Evolutionary conservation across 345 rosid species (phyloP).

Genomic region (Populus nigra): DNA sequence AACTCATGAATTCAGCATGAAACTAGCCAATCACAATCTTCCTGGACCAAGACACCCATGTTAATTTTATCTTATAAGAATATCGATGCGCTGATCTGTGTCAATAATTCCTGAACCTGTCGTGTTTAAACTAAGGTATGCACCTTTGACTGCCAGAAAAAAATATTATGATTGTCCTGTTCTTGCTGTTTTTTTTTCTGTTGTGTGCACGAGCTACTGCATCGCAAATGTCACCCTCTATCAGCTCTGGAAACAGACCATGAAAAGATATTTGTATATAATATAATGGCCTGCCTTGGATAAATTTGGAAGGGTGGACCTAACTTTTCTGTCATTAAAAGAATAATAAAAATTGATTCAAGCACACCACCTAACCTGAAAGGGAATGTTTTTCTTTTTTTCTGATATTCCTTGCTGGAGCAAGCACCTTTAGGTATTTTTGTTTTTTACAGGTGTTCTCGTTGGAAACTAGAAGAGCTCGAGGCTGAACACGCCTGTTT

Average conservation of each 20-base stretch:
- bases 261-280: neutral
- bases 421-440: too few relatives aligned
- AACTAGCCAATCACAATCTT: neutral
- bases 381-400: too few relatives aligned
- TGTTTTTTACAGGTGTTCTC: neutral
- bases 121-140: neutral
- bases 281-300: neutral
- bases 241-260: neutral
- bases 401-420: too few relatives aligned
- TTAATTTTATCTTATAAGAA: neutral
- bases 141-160: neutral
- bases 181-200: neutral
- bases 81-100: neutral
- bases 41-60: neutral
- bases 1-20: neutral
- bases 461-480: neutral
- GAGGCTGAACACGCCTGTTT: neutral
- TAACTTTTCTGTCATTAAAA: neutral
- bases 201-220: neutral
- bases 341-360: neutral
- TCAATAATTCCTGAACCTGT: neutral
- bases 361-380: neutral
- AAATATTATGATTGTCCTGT: neutral
- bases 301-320: neutral
- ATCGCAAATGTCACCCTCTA: neutral